These are phyloP conservation scores for Podaxis sp. DNA, from an alignment of 768 basidiomycete species.

Conservation along the genomic window DNA sequence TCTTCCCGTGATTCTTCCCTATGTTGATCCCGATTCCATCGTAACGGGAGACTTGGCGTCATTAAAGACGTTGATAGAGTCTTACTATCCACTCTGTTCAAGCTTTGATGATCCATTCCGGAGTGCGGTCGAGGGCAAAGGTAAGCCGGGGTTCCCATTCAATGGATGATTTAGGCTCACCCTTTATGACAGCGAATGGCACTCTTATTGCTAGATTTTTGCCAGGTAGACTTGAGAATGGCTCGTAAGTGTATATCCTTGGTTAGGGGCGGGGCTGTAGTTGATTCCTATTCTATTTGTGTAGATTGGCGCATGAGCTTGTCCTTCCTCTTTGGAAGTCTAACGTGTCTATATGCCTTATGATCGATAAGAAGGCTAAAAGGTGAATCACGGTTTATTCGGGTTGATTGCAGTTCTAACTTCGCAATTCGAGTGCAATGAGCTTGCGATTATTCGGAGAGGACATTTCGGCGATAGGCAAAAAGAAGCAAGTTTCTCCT, in stretches of 20 bases:
- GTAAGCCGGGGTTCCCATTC: conserved; percentile 40
- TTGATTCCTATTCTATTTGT: conserved; percentile 6
- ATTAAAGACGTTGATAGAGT: conserved; percentile 66
- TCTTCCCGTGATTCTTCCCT: conserved; percentile 80
- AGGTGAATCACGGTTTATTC: conserved; percentile 49
- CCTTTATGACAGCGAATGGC: conserved; percentile 49
- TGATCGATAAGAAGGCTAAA: conserved; percentile 98
- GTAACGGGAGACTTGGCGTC: conserved; percentile 54
- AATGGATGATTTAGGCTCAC: background rate
- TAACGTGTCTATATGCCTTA: conserved; percentile 79
- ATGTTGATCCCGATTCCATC: conserved; percentile 64
- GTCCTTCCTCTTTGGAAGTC: conserved; percentile 97
- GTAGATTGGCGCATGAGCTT: conserved; percentile 74
- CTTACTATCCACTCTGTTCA: conserved; percentile 79
- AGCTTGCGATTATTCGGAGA: conserved; percentile 82
- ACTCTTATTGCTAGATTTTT: conserved; percentile 73
- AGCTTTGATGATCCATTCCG: conserved; percentile 64
- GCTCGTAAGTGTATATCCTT: conserved; percentile 44
- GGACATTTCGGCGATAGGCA: conserved; percentile 55
- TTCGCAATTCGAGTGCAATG: conserved; percentile 59
- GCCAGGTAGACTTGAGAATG: conserved; percentile 49
- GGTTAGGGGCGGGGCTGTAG: too few species aligned
- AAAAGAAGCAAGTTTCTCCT: background rate
- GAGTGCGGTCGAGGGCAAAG: conserved; percentile 46
- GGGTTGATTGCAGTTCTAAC: conserved; percentile 1